A percentile compares a stretch with the other conserved stretches of the same genome.
These are phyloP conservation scores for Cyberlindnera saturnus DNA, from an alignment of 805 yeast genomes.

Conservation along the genomic window DNA sequence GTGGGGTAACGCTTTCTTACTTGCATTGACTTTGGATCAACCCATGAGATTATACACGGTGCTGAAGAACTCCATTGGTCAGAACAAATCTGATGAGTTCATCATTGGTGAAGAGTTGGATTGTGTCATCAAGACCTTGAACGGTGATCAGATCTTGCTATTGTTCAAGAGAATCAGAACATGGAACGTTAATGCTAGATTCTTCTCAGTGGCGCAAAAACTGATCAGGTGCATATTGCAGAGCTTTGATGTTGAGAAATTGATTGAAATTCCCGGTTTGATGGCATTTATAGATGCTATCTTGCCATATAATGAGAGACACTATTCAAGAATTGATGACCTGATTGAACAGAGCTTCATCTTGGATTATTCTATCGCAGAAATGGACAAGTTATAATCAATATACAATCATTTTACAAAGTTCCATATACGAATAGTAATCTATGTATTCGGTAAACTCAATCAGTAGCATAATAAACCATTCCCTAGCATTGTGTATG, in stretches of 20 bases:
- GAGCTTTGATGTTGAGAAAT: slow-evolving; percentile 45
- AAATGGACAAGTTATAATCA: slow-evolving; percentile 46
- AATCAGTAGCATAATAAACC: not conserved
- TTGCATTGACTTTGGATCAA: slow-evolving; percentile 83
- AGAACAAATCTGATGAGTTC: slow-evolving; percentile 34
- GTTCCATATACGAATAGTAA: not conserved
- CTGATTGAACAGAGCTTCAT: slow-evolving; percentile 81
- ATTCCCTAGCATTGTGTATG: not conserved
- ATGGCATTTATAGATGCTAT: slow-evolving; percentile 66
- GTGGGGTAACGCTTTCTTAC: slow-evolving; percentile 83
- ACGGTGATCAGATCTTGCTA: slow-evolving; percentile 49
- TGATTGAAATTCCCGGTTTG: slow-evolving; percentile 63
- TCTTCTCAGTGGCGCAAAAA: slow-evolving; percentile 76
- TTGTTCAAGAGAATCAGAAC: slow-evolving; percentile 77
- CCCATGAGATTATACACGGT: slow-evolving; percentile 85
- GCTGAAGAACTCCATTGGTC: slow-evolving; percentile 51
- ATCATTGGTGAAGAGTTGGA: slow-evolving; percentile 50
- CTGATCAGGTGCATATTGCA: slow-evolving; percentile 60
- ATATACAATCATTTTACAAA: not conserved
- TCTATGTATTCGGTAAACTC: not conserved
- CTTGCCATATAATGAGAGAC: slow-evolving; percentile 86
- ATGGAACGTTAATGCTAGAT: slow-evolving; percentile 89
- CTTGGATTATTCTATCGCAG: slow-evolving; percentile 76
- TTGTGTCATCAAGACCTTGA: slow-evolving; percentile 49
- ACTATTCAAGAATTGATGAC: slow-evolving; percentile 67